phyloP scores from a whole-genome alignment of 768 basidiomycete genomes.

The Tulasnella sp. region DNA sequence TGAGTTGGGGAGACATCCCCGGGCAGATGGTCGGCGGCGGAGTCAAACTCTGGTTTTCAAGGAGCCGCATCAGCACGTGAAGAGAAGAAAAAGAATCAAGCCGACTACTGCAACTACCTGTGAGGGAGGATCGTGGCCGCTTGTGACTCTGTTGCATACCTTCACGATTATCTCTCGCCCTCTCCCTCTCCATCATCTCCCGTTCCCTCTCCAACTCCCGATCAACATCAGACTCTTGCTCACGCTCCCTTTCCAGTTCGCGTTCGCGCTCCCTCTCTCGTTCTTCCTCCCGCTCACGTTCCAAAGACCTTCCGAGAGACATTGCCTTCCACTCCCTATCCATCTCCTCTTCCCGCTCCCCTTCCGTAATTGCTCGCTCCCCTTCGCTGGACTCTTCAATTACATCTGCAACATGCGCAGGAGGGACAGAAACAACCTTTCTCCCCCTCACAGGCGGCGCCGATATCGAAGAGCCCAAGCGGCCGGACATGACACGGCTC shows the following conservation, averaged over 20 bases:
- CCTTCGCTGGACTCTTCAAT: conserved; percentile 1
- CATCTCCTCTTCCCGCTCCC: not conserved
- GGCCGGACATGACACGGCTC: not conserved
- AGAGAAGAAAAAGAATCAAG: too few species aligned
- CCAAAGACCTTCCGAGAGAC: conserved; percentile 8
- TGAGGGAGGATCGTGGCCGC: too few species aligned
- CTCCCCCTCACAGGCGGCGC: not conserved
- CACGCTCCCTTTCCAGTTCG: not conserved
- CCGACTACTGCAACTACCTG: too few species aligned
- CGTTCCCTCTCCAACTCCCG: conserved; percentile 2
- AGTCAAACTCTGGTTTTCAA: too few species aligned
- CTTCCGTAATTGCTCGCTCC: not conserved
- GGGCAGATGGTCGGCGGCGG: too few species aligned
- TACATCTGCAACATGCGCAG: not conserved
- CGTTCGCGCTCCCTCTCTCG: not conserved
- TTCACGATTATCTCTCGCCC: not conserved
- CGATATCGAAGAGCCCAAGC: not conserved
- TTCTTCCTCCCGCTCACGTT: conserved; percentile 8
- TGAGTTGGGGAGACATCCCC: conserved; percentile 7
- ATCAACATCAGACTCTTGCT: not conserved
- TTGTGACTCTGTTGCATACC: too few species aligned
- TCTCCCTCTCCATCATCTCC: conserved; percentile 1
- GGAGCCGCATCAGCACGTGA: too few species aligned
- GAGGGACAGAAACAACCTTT: not conserved
- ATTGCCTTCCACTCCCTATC: not conserved